Evolutionary conservation across 179 eudicot species (phyloP).

Genomic region (Silene coronaria): DNA sequence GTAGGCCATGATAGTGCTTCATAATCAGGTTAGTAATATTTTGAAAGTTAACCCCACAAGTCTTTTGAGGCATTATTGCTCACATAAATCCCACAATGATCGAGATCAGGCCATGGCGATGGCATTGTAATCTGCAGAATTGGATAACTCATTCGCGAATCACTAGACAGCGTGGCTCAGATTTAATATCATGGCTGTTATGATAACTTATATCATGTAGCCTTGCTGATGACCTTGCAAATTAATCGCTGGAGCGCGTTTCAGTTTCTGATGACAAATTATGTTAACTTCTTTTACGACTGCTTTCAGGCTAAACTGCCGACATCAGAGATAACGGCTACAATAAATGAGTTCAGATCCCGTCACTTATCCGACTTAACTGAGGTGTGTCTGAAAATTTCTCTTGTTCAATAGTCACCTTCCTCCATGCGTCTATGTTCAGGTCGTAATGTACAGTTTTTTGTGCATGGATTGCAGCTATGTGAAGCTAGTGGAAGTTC

Average conservation of each 20-base stretch:
- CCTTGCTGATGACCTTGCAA: not conserved
- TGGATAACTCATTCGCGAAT: no score
- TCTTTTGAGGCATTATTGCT: no score
- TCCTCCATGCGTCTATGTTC: not conserved
- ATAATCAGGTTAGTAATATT: not conserved
- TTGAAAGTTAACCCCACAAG: not conserved
- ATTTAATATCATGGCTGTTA: no score
- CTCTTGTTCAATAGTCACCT: not conserved
- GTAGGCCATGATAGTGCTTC: not conserved
- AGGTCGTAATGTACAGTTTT: not conserved
- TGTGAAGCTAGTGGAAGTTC: slow-evolving; percentile 91
- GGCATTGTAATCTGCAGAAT: no score
- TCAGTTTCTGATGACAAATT: not conserved
- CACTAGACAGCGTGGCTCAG: no score
- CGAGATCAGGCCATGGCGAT: no score
- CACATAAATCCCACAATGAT: no score
- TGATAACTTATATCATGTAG: not conserved
- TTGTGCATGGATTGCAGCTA: slow-evolving; percentile 45
- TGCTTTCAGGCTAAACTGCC: slow-evolving; percentile 72
- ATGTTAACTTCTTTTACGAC: slow-evolving; percentile 11
- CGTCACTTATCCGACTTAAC: slow-evolving; percentile 94
- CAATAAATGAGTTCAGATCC: slow-evolving; percentile 90
- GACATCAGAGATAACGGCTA: slow-evolving; percentile 81
- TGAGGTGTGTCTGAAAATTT: slow-evolving; percentile 50
- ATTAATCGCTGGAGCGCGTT: no score